Evolutionary conservation across 192 early-diverging fungal genomes (phyloP), one percentile per base, ranked within the genome.

Genomic region (Gorgonomyces haynaldii): DNA sequence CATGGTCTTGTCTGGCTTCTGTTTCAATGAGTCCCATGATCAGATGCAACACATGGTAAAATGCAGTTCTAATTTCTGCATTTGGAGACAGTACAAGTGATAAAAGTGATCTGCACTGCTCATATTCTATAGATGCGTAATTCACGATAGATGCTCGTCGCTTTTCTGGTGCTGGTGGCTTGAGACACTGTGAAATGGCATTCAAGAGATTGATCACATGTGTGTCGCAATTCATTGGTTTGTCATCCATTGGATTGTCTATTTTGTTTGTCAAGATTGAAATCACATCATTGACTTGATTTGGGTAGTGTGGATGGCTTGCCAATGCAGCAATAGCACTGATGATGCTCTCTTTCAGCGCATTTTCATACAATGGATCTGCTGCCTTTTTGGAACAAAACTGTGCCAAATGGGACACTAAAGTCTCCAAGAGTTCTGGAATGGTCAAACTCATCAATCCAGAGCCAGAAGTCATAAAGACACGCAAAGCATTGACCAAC

Each of bases 211-310:
- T n/a, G n/a, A n/a, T n/a, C n/a, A n/a, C n/a, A n/a, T n/a, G n/a
- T n/a, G n/a, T n/a, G n/a, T n/a, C n/a, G n/a, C n/a, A n/a, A n/a
- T n/a, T n/a, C n/a, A n/a, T n/a, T n/a, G n/a, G n/a, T n/a, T n/a
- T n/a, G n/a, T n/a, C n/a, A n/a, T n/a, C 16, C 4, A 9, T 10
- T 19, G 35, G 16, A 31, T 51, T 21, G 15, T 35, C 52, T n/a
- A 44, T 2, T 26, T 35, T 38, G 37, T 67, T 67, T 9, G 57
- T 42, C 16, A 67, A 12, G 29, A 56, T 61, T 16, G 52, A 7
- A n/a, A 67, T 20, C 16, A 67, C 47, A n/a, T 67, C 65, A 34
- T 56, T 67, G 4, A 58, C 28, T 38, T 62, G 65, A 3, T 54
- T 53, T 2, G 65, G 65, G 34, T 67, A 67, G 9, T 27, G 50